Base-by-base conservation (phyloP, 305 asterid species). In the Fraxinus latifolia region DNA sequence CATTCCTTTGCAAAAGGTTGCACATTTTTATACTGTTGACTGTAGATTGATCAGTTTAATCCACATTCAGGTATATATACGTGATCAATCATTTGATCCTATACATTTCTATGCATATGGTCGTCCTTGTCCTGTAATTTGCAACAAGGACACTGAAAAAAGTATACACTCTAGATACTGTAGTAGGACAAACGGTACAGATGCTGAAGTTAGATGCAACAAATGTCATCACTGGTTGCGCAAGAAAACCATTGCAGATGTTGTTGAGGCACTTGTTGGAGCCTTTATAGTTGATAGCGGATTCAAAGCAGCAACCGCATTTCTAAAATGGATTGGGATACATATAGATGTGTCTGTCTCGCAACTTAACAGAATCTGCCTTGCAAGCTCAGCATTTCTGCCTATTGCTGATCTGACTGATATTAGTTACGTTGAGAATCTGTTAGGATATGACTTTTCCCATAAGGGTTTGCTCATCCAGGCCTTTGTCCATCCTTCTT, bases 401-500 rank as follows among this genome's bases (percentile, higher is more conserved):
- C 84, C 94, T 9, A 90, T 92, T 83, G 87, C 93, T 74, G 81
- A 84, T 90, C 84, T 85, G 87, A 90, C 87, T 44, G 92, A 96
- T 79, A 74, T 89, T 34, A 74, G 82, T 34, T 84, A 89, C 81
- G 88, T 93, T 75, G 98, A 96, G 86, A 82, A 83, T 83, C 19
- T 80, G 58, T 82, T 94, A 76, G 89, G 89, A 47, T 89, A 94
- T 90, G 70, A 87, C 8, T 96, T 96, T 82, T 25, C 76, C 78
- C 89, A 93, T 42, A 94, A 91, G 83, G 99, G 99, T 79, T 85
- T 96, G 88, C 97, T 93, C 77, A 90, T 93, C 84, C 99, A 93
- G 90, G 99, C 99, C 71, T 94, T 96, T 81, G 85, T 96, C 82
- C 98, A 96, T 87, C 99, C 98, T 27, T 96, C 98, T 78, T 93